These are phyloP conservation scores for Cladosporium sp. DNA, from an alignment of 2,329 filamentous ascomycete species.

Conservation along the genomic window DNA sequence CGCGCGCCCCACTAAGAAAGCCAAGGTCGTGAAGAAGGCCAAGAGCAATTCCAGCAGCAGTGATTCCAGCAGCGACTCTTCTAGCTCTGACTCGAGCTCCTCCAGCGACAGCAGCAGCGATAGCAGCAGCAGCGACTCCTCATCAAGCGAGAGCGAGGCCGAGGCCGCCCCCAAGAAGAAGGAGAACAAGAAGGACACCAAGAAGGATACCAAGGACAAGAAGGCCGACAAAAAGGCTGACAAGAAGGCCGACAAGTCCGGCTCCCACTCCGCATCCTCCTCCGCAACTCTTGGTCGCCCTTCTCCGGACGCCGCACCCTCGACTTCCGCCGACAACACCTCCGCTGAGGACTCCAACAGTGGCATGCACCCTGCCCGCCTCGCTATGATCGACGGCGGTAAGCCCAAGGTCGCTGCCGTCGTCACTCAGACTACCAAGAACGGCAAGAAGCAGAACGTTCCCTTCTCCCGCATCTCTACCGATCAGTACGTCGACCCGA, in stretches of 20 bases:
- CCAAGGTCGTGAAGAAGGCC: constrained; percentile 19
- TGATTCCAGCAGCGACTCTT: constrained; percentile 19
- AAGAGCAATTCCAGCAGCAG: constrained; percentile 13
- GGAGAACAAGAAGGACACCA: constrained; percentile 20
- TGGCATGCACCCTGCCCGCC: constrained; percentile 38
- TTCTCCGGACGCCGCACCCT: constrained; percentile 11
- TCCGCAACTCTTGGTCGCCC: constrained; percentile 29
- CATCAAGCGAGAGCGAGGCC: constrained; percentile 18
- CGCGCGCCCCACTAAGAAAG: constrained; percentile 29
- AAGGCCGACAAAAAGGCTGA: constrained; percentile 21
- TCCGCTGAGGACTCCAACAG: constrained; percentile 30
- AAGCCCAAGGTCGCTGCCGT: constrained; percentile 8
- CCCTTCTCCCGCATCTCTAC: constrained; percentile 76
- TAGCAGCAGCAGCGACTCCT: too few relatives aligned
- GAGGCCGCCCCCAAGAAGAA: constrained; percentile 15
- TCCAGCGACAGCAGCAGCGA: constrained; percentile 29
- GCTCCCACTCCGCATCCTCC: constrained; percentile 36
- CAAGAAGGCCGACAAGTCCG: constrained; percentile 28
- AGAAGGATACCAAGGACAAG: constrained; percentile 10
- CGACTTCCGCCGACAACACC: constrained; percentile 11
- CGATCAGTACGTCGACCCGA: constrained; percentile 63
- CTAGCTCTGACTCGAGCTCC: constrained; percentile 47
- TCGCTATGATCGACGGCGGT: constrained; percentile 13
- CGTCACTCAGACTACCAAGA: constrained; percentile 23
- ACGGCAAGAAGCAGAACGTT: constrained; percentile 53